Evolutionary conservation across 1,284 basidiomycete species (phyloP), one percentile per base, ranked within the genome.

Genomic region (Cutaneotrichosporon sp.): DNA sequence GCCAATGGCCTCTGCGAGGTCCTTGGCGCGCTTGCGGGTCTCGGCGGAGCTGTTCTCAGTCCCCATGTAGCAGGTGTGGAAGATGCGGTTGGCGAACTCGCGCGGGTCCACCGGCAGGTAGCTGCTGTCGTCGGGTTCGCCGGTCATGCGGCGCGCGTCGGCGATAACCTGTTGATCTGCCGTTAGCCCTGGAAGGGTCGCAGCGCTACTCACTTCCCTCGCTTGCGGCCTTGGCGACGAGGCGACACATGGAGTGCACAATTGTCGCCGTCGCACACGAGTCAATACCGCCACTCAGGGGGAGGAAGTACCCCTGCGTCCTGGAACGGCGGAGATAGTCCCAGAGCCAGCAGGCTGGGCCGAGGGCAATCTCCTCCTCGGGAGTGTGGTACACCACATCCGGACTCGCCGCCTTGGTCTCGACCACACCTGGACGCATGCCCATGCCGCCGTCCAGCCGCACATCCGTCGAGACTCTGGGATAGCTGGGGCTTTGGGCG

Each of bases 21-120:
- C 83, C 68, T 88, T 92, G 3, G 94, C 96, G 31, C 94, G 81
- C 57, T 80, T 76, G 12, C 92, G 79, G 8, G 96, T 98, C 62
- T 97, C 94, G 2, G 74, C 74, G 59, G 86, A 89, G 10, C 91
- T 97, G 72, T 98, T 94, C 71, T 93, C 88, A 0, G 94, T 98
- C 11, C 94, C 94, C 96, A 98, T 98, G 75, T 97, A 98, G 75
- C 91, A 97, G 0, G 94, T 97, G 70, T 97, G 91, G 79, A 99
- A 97, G 54, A 97, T 84, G 27, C 90, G 81, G 52, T 79, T 79
- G 42, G 84, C 84, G 61, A 97, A 90, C 67, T 97, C 96, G 53
- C 80, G 82, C 1, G 93, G 83, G 67, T 96, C 89, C 0, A 80
- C 79, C 1, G 94, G 96, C 22, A 89, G 68, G 72, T 97, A 98